Conservation (phyloP, 148 eudicot species). For the Suaeda aralocaspica region DNA sequence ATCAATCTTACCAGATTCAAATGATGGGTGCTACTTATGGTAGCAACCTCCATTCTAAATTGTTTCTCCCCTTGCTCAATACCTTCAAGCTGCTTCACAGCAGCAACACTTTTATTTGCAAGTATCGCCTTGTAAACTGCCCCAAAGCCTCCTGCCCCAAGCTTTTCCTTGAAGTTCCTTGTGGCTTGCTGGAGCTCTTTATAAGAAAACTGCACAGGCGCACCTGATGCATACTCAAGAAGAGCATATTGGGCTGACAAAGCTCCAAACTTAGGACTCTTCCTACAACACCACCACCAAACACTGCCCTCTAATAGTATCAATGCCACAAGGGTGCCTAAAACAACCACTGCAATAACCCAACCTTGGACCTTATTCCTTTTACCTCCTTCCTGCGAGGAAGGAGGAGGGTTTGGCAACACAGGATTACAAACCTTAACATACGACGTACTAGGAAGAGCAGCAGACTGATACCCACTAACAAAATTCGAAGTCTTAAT, state of each 20-base stretch:
- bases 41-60: slow-evolving; percentile 91
- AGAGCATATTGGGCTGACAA: slow-evolving; percentile 65
- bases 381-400: slow-evolving; percentile 1
- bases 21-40: slow-evolving; percentile 92
- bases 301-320: slow-evolving; percentile 42
- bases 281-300: slow-evolving; percentile 80
- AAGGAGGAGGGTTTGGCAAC: slow-evolving; percentile 45
- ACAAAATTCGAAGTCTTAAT: slow-evolving; percentile 41
- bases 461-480: slow-evolving; percentile 68
- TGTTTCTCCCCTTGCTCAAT: slow-evolving; percentile 94
- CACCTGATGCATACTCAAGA: slow-evolving; percentile 89
- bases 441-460: slow-evolving; percentile 84
- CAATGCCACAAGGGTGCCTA: slow-evolving; percentile 40
- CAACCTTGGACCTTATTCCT: slow-evolving; percentile 33
- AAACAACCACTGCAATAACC: slow-evolving; percentile 51
- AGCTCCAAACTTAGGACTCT: slow-evolving; percentile 50
- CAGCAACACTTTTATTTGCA: slow-evolving; percentile 52
- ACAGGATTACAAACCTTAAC: slow-evolving; percentile 63
- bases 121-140: slow-evolving; percentile 71
- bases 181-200: slow-evolving; percentile 67
- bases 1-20: slow-evolving; percentile 76
- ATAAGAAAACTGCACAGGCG: slow-evolving; percentile 79
- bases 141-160: slow-evolving; percentile 89
- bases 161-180: slow-evolving; percentile 74
- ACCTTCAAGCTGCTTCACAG: slow-evolving; percentile 84